Evolutionary conservation across 345 rosid species (phyloP), one percentile per base, ranked within the genome.

Genomic region (Pugionium dolabratum): DNA sequence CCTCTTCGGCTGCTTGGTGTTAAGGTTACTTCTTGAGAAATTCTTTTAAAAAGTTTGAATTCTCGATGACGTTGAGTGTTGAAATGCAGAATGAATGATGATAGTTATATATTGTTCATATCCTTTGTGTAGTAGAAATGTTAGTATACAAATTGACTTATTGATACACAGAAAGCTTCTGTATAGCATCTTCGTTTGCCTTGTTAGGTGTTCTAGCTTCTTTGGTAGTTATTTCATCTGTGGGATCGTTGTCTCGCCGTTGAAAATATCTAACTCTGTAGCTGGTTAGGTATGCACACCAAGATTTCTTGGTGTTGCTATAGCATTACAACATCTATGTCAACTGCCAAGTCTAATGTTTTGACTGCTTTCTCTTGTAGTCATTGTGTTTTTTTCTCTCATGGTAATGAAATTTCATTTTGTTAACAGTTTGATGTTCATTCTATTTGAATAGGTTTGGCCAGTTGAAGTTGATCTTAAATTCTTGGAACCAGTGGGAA

Each of bases 1-100:
- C 98, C 98, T 36, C 50, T 88, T 64, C 80, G 81, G 5, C 63
- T 93, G 11, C 91, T 93, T 33, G 98, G 98, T 64, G 66, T 90
- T 61, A 88, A 86, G 91, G 98, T 92, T 27, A 6, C 34, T 30
- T 50, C 28, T 35, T 59, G 2, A 48, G 7, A 6, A 47, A 40
- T 50, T 25, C 1, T 11, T 45, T 10, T 5, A 9, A 41, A 11
- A 42, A 25, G 6, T 64, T 42, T 25, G 50, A 41, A 3, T 6
- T 44, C 4, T 54, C 0, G 29, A 40, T 64, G 59, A 30, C 51
- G 35, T 26, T 60, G 56, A 36, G 44, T 47, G 25, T 29, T 49
- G 11, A 2, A 28, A 41, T 28, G 29, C 9, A 4, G 50, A 31
- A 6, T 8, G n/a, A 10, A 2, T 39, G 48, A 36, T 31, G 29